Evolutionary conservation across 192 early-diverging fungal species (phyloP), one percentile per base, ranked within the genome.

Genomic region (Backusella liffmaniae): DNA sequence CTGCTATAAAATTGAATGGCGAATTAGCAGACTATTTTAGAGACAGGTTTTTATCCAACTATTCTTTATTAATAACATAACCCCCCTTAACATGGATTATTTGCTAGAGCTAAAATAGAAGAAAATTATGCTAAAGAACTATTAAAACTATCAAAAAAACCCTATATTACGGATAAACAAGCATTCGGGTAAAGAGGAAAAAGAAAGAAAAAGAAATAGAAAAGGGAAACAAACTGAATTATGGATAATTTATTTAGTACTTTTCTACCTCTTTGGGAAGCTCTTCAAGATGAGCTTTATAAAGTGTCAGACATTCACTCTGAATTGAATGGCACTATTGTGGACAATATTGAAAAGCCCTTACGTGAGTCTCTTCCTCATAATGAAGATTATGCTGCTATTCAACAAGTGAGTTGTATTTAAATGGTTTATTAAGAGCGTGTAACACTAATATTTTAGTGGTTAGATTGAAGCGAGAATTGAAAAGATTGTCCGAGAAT

Each of bases 21-120:
- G 86, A 89, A 41, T 41, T 89, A 26, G 88, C 86, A 16, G 83
- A 85, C 29, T 89, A 89, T 35, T 84, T 88, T 67, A 81, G 80
- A 76, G 88, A 89, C 67, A 76, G 88, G 88, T 88, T 70, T 36
- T 39, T 68, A 12, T 30, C 2, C 32, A 32, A 32, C 32, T 32
- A 32, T 32, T 32, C 32, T 32, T 32, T 32, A 23, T 30, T 44
- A 30, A 10, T 59, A 12, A 26, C 3, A 59, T 4, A 29, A n/a
- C 18, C 6, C 0, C 21, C 39, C 4, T 70, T 39, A 44, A 16
- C 4, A 15, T 21, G 8, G 10, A 5, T 12, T 39, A 2, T 16
- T 39, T 36, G 32, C 0, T 79, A 87, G 86, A 69, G 86, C 86
- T n/a, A 70, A 75, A 51, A 81, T 87, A 42, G 86, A 87, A 68